phyloP scores from a whole-genome alignment of 306 rosid genomes.

The Cucurbita ficifolia region DNA sequence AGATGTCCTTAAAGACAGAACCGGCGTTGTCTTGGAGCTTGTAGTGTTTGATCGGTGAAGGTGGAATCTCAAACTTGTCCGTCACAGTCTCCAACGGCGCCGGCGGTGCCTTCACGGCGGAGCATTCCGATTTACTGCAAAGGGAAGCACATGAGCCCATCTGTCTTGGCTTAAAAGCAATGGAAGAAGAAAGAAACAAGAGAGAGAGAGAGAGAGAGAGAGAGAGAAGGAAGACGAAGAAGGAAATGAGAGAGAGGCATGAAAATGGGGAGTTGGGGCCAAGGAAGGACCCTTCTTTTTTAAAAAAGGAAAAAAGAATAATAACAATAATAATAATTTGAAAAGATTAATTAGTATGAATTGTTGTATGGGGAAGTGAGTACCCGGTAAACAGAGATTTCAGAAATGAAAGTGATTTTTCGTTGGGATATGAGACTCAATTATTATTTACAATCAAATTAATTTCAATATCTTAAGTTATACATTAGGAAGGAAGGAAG shows the following conservation, averaged over 20 bases:
- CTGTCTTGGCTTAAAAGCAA: background rate
- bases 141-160: conserved; percentile 1
- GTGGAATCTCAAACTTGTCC: background rate
- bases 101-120: background rate
- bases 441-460: background rate
- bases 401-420: background rate
- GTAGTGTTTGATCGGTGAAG: conserved; percentile 1
- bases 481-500: too few species aligned
- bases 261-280: background rate
- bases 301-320: too few species aligned
- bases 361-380: background rate
- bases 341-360: background rate
- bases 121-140: background rate
- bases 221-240: background rate
- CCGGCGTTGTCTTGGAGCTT: background rate
- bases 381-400: background rate
- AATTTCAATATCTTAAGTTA: too few species aligned
- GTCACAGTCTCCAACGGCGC: background rate
- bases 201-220: background rate
- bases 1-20: background rate
- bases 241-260: background rate
- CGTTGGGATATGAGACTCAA: background rate
- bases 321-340: too few species aligned
- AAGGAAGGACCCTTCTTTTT: too few species aligned
- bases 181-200: background rate